Percentiles rank a stretch among this genome's conserved stretches.
These are phyloP conservation scores for Rhizopogon vesiculosus DNA, from an alignment of 768 basidiomycete species.

Conservation along the genomic window DNA sequence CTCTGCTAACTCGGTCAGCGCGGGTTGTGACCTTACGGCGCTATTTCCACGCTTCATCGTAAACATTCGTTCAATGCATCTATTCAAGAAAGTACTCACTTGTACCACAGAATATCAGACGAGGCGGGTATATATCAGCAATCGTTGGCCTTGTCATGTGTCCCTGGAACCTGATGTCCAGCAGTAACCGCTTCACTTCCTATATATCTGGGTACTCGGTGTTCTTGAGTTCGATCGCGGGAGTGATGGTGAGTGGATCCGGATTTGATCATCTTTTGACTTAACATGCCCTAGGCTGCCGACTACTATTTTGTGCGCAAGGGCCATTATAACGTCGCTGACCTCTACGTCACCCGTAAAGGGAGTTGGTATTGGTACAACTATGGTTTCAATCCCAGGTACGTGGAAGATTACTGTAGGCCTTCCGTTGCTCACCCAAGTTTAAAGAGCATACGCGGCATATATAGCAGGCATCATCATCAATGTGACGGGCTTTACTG, in stretches of 20 bases:
- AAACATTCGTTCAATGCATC: constrained; percentile 5
- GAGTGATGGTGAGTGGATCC: constrained; percentile 49
- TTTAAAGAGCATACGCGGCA: constrained; percentile 47
- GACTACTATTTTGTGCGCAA: constrained; percentile 69
- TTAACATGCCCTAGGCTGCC: constrained; percentile 39
- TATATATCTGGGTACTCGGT: constrained; percentile 77
- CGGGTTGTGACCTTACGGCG: constrained; percentile 74
- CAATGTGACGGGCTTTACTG: constrained; percentile 75
- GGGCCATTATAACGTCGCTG: constrained; percentile 59
- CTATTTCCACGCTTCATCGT: constrained; percentile 69
- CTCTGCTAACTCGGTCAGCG: constrained; percentile 71
- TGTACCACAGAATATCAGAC: constrained; percentile 56
- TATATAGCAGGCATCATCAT: constrained; percentile 69
- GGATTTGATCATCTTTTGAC: not conserved
- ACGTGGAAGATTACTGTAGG: not conserved
- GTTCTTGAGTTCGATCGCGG: constrained; percentile 74
- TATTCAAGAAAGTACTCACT: not conserved
- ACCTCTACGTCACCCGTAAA: constrained; percentile 52
- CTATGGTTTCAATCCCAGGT: constrained; percentile 65
- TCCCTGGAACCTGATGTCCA: constrained; percentile 66
- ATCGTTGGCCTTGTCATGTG: constrained; percentile 67
- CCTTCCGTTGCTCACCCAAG: not conserved
- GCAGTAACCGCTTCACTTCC: constrained; percentile 66
- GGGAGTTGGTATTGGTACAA: constrained; percentile 71
- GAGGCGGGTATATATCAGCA: constrained; percentile 73